These are phyloP conservation scores for Fusarium sororula DNA, from an alignment of 2,329 filamentous ascomycete genomes.

Conservation along the genomic window DNA sequence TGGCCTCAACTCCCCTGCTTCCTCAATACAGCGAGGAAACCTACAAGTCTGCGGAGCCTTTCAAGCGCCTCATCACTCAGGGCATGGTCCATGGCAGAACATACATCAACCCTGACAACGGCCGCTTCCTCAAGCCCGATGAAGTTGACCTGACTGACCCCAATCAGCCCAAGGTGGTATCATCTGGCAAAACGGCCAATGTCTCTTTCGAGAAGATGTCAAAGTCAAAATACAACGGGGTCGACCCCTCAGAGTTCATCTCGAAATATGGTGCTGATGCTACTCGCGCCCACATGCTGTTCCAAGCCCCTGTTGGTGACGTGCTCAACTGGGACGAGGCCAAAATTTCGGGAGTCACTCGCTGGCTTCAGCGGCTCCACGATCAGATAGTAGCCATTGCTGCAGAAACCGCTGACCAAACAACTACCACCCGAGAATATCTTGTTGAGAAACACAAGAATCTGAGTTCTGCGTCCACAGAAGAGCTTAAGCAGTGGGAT, in stretches of 20 bases:
- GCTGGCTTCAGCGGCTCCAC: slow-evolving; percentile 78
- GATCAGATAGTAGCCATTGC: slow-evolving; percentile 58
- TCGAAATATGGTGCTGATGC: slow-evolving; percentile 82
- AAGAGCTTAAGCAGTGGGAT: slow-evolving; percentile 53
- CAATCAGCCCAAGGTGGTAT: slow-evolving; percentile 66
- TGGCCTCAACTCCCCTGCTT: slow-evolving; percentile 66
- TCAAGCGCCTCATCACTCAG: slow-evolving; percentile 83
- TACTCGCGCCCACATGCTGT: slow-evolving; percentile 86
- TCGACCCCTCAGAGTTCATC: slow-evolving; percentile 80
- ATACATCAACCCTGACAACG: slow-evolving; percentile 76
- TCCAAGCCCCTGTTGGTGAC: slow-evolving; percentile 85
- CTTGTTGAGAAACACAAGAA: slow-evolving; percentile 49
- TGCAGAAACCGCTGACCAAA: slow-evolving; percentile 3
- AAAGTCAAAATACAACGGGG: slow-evolving; percentile 92
- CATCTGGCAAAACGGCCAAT: slow-evolving; percentile 66
- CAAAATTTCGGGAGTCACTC: slow-evolving; percentile 82
- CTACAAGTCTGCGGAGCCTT: slow-evolving; percentile 71
- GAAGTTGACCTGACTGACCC: slow-evolving; percentile 74
- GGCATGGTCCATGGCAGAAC: slow-evolving; percentile 95
- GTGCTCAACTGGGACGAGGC: slow-evolving; percentile 88
- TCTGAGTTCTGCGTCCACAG: slow-evolving; percentile 43
- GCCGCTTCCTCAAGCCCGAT: slow-evolving; percentile 78
- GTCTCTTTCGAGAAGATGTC: slow-evolving; percentile 91
- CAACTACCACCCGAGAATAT: slow-evolving; percentile 44
- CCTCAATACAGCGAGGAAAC: slow-evolving; percentile 50